These are phyloP conservation scores for Stenocarpella maydis DNA, from an alignment of 2,329 filamentous ascomycete genomes.

Conservation along the genomic window DNA sequence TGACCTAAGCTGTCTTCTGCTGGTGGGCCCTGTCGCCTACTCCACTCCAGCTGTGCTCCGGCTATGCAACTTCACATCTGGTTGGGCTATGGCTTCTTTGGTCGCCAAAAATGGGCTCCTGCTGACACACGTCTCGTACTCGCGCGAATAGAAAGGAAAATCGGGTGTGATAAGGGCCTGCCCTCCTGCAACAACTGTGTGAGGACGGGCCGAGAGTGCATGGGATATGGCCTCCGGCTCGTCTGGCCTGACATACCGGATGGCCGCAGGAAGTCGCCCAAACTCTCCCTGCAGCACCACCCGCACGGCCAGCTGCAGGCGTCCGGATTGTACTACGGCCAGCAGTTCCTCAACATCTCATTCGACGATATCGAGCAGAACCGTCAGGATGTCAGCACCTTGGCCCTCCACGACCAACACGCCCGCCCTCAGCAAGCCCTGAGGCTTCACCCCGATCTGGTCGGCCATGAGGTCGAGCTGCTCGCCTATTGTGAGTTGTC, in stretches of 20 bases:
- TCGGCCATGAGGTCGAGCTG: slow-evolving; percentile 43
- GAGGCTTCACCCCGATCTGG: slow-evolving; percentile 42
- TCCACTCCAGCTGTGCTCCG: background rate
- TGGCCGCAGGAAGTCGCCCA: slow-evolving; percentile 47
- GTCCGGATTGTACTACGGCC: slow-evolving; percentile 44
- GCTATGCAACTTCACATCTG: background rate
- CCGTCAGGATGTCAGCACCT: slow-evolving; percentile 41
- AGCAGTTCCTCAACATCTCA: slow-evolving; percentile 51
- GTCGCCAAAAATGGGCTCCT: slow-evolving; percentile 4
- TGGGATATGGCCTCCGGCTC: slow-evolving; percentile 55
- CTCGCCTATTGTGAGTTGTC: slow-evolving; percentile 43
- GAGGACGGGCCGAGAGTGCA: slow-evolving; percentile 50
- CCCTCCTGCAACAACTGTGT: slow-evolving; percentile 55
- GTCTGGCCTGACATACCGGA: slow-evolving; percentile 58
- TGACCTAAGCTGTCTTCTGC: background rate
- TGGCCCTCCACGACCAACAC: slow-evolving; percentile 41
- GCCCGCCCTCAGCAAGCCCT: slow-evolving; percentile 40
- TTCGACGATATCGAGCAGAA: slow-evolving; percentile 45
- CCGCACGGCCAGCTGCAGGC: slow-evolving; percentile 37
- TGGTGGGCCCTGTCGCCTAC: slow-evolving; percentile 2
- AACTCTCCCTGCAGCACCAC: slow-evolving; percentile 27
- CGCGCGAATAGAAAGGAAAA: slow-evolving; percentile 51
- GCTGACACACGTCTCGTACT: slow-evolving; percentile 4
- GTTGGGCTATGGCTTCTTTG: slow-evolving; percentile 12
- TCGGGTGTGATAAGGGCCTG: slow-evolving; percentile 54